Base-by-base conservation (phyloP, 2,329 filamentous ascomycete species). In the Stagonosporopsis chrysanthemi region DNA sequence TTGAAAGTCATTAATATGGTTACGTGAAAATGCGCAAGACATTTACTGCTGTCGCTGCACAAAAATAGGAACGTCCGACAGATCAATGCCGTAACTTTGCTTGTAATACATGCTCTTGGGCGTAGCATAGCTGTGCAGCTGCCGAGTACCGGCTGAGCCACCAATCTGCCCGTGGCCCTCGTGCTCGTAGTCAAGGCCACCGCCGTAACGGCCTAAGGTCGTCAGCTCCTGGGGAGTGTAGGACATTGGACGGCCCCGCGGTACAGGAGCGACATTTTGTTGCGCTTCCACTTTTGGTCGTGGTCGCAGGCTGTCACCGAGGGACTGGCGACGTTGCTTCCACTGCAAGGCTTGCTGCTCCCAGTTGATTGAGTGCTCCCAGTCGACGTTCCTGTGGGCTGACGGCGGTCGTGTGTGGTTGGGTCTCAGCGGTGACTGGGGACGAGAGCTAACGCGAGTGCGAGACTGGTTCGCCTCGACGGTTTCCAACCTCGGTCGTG, bases 101-200 rank as follows among this genome's bases (percentile, higher is more conserved):
- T 64, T 66, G 52, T 61, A 73, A 36, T 66, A 60, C 61, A 70
- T 63, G 63, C 67, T 73, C 65, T 71, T 73, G 26, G 65, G 59
- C 56, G 66, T 70, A 8, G 70, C 69, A 28, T 58, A 57, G 38
- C 67, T 74, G 57, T 75, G 67, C 47, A 68, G 56, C 40, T 68
- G 62, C 35, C 75, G 64, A 12, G 72, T 76, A 9, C 75, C 75
- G 35, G 71, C 73, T 63, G 73, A 76, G 52, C 75, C 75, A 53
- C 74, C 69, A 14, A 77, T 60, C 19, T 64, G 65, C 22, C 66
- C 71, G 43, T 61, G 68, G 4, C 66, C 65, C 51, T 75, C 73
- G 59, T 77, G 77, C 24, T 71, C 70, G 53, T 73, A 75, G 8
- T 64, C 64, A 35, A 75, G 61, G 9, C 76, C 76, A 43, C 77